Percentiles rank a stretch among this genome's conserved stretches.
Evolutionary conservation across 2,329 filamentous ascomycete genomes (phyloP).

Genomic region (Neofusicoccum cordaticola): DNA sequence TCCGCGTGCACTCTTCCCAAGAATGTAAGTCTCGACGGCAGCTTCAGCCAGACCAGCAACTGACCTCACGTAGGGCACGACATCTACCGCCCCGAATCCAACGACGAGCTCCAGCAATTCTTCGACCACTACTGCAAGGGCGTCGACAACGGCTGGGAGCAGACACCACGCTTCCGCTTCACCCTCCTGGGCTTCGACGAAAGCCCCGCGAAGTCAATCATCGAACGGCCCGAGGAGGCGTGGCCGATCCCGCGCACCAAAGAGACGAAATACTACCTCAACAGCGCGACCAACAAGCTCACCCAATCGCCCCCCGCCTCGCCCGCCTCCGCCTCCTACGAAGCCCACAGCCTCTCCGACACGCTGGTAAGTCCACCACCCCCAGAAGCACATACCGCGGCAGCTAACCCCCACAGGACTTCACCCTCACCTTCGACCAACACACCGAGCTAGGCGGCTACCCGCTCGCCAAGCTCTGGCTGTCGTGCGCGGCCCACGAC

Average conservation of each 20-base stretch:
- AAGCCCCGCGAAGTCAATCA: slow-evolving; percentile 1
- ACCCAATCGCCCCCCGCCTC: not conserved
- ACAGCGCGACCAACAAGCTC: not conserved
- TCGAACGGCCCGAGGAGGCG: not conserved
- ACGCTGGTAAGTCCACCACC: not conserved
- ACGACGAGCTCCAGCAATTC: slow-evolving; percentile 31
- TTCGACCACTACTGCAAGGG: slow-evolving; percentile 49
- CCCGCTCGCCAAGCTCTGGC: slow-evolving; percentile 17
- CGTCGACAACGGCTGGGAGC: slow-evolving; percentile 47
- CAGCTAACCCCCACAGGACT: slow-evolving; percentile 21
- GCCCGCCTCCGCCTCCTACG: not conserved
- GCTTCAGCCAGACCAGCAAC: too few relatives aligned
- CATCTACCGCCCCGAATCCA: slow-evolving; percentile 15
- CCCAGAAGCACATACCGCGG: not conserved
- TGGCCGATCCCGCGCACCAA: slow-evolving; percentile 22
- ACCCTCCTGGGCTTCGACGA: slow-evolving; percentile 33
- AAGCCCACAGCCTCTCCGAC: not conserved
- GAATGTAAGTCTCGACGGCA: not conserved
- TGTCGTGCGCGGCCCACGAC: not conserved
- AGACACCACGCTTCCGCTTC: slow-evolving; percentile 46
- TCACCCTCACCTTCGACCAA: slow-evolving; percentile 39
- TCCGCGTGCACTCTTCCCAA: slow-evolving; percentile 17
- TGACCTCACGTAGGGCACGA: not conserved
- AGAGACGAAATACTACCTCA: slow-evolving; percentile 21
- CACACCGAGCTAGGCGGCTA: slow-evolving; percentile 12